phyloP scores from a whole-genome alignment of 371 early-diverging fungal genomes.

The Apophysomyces ossiformis region DNA sequence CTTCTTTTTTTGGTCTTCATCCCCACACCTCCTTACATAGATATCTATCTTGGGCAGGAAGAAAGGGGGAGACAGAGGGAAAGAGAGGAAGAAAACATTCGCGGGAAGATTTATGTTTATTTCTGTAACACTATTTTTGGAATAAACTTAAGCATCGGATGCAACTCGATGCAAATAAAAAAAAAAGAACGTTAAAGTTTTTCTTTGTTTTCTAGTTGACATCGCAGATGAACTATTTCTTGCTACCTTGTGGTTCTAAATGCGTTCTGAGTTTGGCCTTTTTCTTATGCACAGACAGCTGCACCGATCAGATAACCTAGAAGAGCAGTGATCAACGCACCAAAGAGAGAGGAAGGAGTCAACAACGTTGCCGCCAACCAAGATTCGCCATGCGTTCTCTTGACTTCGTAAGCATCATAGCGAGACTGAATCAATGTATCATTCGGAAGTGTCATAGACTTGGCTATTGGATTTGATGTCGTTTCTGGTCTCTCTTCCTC shows the following conservation, averaged over 20 bases:
- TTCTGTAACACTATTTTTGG: background rate
- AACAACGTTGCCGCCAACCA: background rate
- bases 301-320: slow-evolving; percentile 4
- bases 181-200: background rate
- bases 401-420: background rate
- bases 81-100: no score
- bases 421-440: no score
- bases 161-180: background rate
- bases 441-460: background rate
- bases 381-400: background rate
- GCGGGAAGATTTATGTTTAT: no score
- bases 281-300: slow-evolving; percentile 2
- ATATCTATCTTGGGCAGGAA: no score
- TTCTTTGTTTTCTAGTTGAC: background rate
- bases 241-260: no score
- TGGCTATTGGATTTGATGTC: background rate
- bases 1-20: no score
- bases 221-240: no score
- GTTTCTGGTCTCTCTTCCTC: background rate
- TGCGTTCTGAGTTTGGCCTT: background rate
- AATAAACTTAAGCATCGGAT: background rate
- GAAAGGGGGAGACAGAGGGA: no score
- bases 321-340: background rate
- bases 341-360: slow-evolving; percentile 9
- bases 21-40: no score